Percentiles rank a stretch among this genome's conserved stretches.
Evolutionary conservation across 2,329 filamentous ascomycete genomes (phyloP).

Genomic region (Thermothelomyces thermophilus): DNA sequence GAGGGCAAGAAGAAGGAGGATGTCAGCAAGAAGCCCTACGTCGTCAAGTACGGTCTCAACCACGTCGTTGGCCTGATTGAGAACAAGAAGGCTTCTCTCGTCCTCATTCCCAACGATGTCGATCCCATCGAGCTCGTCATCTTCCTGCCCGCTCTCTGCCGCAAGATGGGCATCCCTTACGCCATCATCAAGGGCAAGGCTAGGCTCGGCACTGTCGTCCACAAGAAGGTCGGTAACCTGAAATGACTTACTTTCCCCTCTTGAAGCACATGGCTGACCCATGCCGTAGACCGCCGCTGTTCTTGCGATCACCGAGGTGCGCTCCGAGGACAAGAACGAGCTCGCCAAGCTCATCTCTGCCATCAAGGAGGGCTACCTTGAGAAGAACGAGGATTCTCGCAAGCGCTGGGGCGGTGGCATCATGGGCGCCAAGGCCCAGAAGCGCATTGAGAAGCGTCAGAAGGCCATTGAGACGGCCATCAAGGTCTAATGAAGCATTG

Average conservation of each 20-base stretch:
- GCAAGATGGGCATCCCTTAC: conserved; percentile 99
- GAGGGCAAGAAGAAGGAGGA: conserved; percentile 99
- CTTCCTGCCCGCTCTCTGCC: conserved; percentile 97
- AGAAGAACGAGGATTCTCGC: conserved; percentile 87
- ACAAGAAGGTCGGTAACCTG: conserved; percentile 77
- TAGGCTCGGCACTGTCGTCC: conserved; percentile 94
- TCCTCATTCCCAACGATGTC: conserved; percentile 98
- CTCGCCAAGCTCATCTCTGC: conserved; percentile 92
- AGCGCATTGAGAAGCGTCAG: conserved; percentile 72
- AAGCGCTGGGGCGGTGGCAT: conserved; percentile 99
- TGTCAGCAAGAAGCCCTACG: conserved; percentile 99
- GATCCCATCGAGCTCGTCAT: conserved; percentile 99
- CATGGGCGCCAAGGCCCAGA: conserved; percentile 92
- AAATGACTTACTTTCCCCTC: not conserved
- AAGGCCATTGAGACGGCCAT: conserved; percentile 91
- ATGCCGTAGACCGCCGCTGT: conserved; percentile 81
- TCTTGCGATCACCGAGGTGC: conserved; percentile 91
- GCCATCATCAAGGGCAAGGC: conserved; percentile 99
- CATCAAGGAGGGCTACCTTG: conserved; percentile 96
- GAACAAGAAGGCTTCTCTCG: conserved; percentile 99
- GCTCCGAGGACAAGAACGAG: conserved; percentile 96
- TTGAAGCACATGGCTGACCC: conserved; percentile 3
- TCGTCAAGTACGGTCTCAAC: conserved; percentile 99
- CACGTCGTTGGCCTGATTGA: conserved; percentile 95
- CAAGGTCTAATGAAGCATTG: conserved; percentile 72